Conservation (phyloP, 1,284 basidiomycete genomes). For the Cutaneotrichosporon sp. region DNA sequence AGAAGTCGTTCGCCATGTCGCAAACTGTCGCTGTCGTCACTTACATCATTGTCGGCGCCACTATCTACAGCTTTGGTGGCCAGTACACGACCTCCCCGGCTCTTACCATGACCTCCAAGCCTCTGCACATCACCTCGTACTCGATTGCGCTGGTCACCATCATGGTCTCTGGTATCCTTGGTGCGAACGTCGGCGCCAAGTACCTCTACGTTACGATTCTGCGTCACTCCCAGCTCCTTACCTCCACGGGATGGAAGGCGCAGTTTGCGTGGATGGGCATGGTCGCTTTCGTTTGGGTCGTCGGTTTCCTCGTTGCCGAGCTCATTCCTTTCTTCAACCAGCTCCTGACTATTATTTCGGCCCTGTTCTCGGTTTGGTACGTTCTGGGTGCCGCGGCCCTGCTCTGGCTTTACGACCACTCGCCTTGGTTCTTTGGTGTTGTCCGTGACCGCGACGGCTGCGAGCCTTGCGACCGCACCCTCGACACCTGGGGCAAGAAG, state of each 20-base stretch:
- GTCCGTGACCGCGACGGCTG: constrained; percentile 10
- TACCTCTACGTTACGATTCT: constrained; percentile 36
- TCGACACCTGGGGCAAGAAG: constrained; percentile 18
- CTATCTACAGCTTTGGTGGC: constrained; percentile 38
- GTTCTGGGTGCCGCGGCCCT: constrained; percentile 37
- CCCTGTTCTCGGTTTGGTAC: constrained; percentile 42
- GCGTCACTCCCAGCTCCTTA: constrained; percentile 32
- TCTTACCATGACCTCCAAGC: constrained; percentile 33
- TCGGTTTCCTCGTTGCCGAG: constrained; percentile 38
- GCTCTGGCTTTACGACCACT: constrained; percentile 36
- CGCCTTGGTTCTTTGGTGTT: constrained; percentile 23
- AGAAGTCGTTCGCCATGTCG: constrained; percentile 39
- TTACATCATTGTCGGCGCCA: constrained; percentile 35
- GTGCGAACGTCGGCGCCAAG: constrained; percentile 40
- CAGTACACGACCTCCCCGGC: constrained; percentile 39
- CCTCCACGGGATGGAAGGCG: constrained; percentile 28
- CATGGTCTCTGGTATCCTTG: constrained; percentile 41
- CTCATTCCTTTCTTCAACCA: constrained; percentile 46
- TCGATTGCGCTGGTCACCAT: constrained; percentile 38
- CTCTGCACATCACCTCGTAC: constrained; percentile 35
- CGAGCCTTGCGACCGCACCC: not conserved
- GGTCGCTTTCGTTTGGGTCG: constrained; percentile 34
- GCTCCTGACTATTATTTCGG: constrained; percentile 40
- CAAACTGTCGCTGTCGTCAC: constrained; percentile 27
- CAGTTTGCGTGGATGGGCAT: constrained; percentile 35